Evolutionary conservation across 2,329 filamentous ascomycete genomes (phyloP), one percentile per base, ranked within the genome.

Genomic region (Colletotrichum sp.): DNA sequence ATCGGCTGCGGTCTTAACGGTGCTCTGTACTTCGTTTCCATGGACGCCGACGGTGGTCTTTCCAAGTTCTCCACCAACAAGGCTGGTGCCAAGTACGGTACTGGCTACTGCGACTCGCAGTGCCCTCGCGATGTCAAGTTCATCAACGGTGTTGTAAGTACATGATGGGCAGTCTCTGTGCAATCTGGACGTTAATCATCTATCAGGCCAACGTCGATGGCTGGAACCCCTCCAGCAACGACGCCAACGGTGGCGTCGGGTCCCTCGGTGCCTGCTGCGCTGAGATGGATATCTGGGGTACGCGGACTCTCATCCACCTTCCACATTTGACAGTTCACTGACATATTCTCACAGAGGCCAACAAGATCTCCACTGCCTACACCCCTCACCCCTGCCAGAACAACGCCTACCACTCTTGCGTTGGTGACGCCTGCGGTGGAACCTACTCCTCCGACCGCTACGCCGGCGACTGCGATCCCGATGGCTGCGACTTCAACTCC

Each of bases 1-100:
- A 86, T 94, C 24, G 90, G 90, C 75, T 95, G 93, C 80, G 93
- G 93, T 76, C 85, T 95, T 75, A 95, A 95, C 84, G 93, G 93
- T 71, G 93, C 93, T 62, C 85, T 95, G 63, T 95, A 95, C 86
- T 90, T 92, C 71, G 89, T 91, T 62, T 86, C 88, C 81, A 91
- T 91, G 90, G 90, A 91, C 52, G 84, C 85, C 22, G 90, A 92
- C 78, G 91, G 91, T 78, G 91, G 91, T 64, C 81, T 86, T 78
- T 80, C 83, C 81, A 88, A 87, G 82, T 90, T 88, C 83, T 74
- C 84, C 4, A 84, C 83, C 81, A 92, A 89, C 84, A 86, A 87
- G 83, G 87, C 87, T 13, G 87, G 87, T 75, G 90, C 91, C 81
- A 89, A 90, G 82, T 92, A 91, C 82, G 91, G 91, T 75, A 93